These are phyloP conservation scores for Fragaria iinumae DNA, from an alignment of 306 rosid species.

Conservation along the genomic window DNA sequence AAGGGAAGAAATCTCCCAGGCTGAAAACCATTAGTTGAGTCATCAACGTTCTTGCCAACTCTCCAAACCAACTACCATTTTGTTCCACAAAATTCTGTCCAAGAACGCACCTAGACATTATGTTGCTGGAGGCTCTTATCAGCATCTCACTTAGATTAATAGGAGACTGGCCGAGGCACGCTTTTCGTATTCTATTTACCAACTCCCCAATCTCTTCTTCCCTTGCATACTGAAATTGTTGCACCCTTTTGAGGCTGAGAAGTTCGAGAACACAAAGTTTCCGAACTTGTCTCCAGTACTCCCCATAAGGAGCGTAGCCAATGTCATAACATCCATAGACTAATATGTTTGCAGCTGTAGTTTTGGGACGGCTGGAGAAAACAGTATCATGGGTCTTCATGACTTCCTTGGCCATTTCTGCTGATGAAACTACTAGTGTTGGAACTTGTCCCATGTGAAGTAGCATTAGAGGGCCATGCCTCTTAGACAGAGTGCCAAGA, in stretches of 20 bases:
- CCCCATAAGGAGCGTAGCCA: neutral
- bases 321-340: neutral
- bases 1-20: neutral
- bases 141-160: neutral
- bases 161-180: neutral
- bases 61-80: neutral
- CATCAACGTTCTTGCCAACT: neutral
- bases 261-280: neutral
- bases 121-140: neutral
- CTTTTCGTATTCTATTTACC: neutral
- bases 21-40: neutral
- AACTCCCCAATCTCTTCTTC: neutral
- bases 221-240: neutral
- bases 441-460: neutral
- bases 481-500: neutral
- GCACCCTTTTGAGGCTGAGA: constrained; percentile 7
- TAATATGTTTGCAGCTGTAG: neutral
- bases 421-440: neutral
- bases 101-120: neutral
- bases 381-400: neutral
- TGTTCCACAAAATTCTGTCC: neutral
- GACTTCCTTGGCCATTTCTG: neutral
- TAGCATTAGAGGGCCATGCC: constrained; percentile 1
- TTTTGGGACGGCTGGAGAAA: constrained; percentile 1
- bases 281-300: constrained; percentile 4